These are phyloP conservation scores for Mycena belliarum DNA, from an alignment of 768 basidiomycete genomes.

Conservation along the genomic window DNA sequence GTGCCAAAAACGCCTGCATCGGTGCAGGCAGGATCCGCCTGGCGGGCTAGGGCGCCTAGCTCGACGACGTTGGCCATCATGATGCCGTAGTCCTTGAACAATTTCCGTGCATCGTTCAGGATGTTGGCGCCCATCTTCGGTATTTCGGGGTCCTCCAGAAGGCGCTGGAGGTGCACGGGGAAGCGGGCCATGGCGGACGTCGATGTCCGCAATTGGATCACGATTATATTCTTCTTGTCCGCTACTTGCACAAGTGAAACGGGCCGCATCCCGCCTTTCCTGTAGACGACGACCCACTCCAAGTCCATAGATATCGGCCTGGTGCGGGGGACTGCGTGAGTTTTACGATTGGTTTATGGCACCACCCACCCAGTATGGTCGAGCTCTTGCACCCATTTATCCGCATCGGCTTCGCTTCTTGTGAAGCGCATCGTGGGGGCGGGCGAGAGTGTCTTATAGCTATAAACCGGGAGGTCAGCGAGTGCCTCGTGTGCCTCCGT, in stretches of 20 bases:
- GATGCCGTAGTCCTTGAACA: constrained; percentile 41
- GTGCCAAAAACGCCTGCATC: constrained; percentile 12
- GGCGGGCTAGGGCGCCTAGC: constrained; percentile 32
- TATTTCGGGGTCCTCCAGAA: constrained; percentile 15
- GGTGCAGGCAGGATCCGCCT: constrained; percentile 27
- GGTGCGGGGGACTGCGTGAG: background rate
- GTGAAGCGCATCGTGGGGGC: constrained; percentile 11
- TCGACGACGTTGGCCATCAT: constrained; percentile 36
- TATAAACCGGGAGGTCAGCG: constrained; percentile 10
- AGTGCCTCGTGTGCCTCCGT: too few relatives aligned
- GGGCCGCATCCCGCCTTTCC: constrained; percentile 3
- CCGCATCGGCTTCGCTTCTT: constrained; percentile 10
- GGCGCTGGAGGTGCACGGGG: constrained; percentile 4
- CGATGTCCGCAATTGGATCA: constrained; percentile 11
- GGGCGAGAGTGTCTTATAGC: constrained; percentile 1
- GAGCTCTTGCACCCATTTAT: constrained; percentile 11
- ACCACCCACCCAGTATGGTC: constrained; percentile 9
- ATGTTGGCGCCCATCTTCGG: constrained; percentile 21
- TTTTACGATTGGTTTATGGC: background rate
- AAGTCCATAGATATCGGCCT: constrained; percentile 16
- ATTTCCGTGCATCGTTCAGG: constrained; percentile 36
- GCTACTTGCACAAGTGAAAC: constrained; percentile 19
- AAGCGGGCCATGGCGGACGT: constrained; percentile 6
- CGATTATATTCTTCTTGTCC: constrained; percentile 11
- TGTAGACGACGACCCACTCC: constrained; percentile 16